Evolutionary conservation across 129 eudicot species (phyloP).

Genomic region (Artemisia argyi): DNA sequence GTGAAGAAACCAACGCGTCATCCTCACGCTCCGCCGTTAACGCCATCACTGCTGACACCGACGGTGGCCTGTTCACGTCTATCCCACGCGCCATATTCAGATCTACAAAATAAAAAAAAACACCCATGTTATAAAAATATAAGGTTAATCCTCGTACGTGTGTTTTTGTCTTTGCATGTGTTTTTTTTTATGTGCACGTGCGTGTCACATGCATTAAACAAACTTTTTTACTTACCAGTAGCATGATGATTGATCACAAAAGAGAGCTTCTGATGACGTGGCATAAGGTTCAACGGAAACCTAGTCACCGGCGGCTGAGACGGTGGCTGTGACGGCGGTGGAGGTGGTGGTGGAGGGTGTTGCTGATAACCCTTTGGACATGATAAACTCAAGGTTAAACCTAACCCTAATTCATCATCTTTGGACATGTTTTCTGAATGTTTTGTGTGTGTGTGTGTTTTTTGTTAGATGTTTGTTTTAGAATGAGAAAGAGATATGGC

Average conservation of each 20-base stretch:
- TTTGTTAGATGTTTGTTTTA: neutral
- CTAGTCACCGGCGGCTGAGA: constrained; percentile 5
- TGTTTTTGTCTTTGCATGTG: neutral
- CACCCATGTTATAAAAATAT: neutral
- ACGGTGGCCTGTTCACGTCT: constrained; percentile 49
- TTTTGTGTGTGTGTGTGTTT: neutral
- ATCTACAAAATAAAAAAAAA: constrained; percentile 33
- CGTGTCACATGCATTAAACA: constrained; percentile 14
- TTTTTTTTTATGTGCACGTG: constrained; percentile 2
- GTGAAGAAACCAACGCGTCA: constrained; percentile 58
- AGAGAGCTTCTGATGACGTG: constrained; percentile 35
- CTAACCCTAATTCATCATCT: constrained; percentile 53
- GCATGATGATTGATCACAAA: constrained; percentile 29
- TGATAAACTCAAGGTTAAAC: constrained; percentile 62
- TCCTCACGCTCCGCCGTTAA: constrained; percentile 57
- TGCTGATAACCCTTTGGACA: constrained; percentile 36
- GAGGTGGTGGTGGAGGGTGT: constrained; percentile 35
- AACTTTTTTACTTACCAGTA: constrained; percentile 22
- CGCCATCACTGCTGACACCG: constrained; percentile 39
- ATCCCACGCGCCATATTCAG: constrained; percentile 45
- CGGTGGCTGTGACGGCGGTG: constrained; percentile 11
- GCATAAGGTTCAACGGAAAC: constrained; percentile 44
- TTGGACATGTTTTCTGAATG: constrained; percentile 35
- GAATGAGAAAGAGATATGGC: constrained; percentile 13
- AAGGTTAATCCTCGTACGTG: constrained; percentile 19